phyloP scores from a whole-genome alignment of 495 filamentous ascomycete species.

The Oidiodendron maius region DNA sequence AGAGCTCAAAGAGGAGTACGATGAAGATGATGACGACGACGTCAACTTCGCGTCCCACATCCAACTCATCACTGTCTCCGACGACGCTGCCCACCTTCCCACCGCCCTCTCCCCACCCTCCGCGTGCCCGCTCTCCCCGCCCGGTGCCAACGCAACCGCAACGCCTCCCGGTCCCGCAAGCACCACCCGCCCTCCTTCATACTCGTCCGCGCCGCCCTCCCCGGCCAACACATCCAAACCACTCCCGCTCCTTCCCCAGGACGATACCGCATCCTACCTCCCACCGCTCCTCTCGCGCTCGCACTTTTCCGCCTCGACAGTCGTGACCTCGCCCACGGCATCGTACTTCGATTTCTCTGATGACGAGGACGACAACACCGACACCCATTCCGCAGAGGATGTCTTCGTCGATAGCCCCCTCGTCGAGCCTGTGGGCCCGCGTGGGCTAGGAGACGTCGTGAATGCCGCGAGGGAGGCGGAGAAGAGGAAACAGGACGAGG shows the following conservation, averaged over 20 bases:
- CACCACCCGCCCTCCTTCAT: too few species aligned
- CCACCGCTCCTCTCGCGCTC: background rate
- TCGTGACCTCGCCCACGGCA: conserved; percentile 28
- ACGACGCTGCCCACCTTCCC: too few species aligned
- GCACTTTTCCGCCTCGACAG: conserved; percentile 9
- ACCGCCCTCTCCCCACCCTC: background rate
- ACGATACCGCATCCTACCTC: background rate
- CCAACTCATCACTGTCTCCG: conserved; percentile 31
- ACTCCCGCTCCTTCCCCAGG: conserved; percentile 19
- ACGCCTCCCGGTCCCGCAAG: background rate
- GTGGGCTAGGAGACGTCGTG: conserved; percentile 11
- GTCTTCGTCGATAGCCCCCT: conserved; percentile 18
- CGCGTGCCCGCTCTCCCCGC: too few species aligned
- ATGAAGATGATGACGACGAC: conserved; percentile 38
- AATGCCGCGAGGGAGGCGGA: conserved; percentile 15
- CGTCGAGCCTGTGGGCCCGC: conserved; percentile 2
- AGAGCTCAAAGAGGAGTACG: conserved; percentile 48
- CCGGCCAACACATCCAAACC: conserved; percentile 13
- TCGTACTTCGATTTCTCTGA: conserved; percentile 22
- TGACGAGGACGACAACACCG: conserved; percentile 11
- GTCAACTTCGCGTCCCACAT: conserved; percentile 38
- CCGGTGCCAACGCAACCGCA: background rate
- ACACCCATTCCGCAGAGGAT: conserved; percentile 12
- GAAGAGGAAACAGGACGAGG: background rate
- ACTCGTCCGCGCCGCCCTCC: background rate